Percentiles rank a stretch among this genome's conserved stretches.
Conservation (phyloP, 176 grass and related monocot genomes). For the Zizania latifolia region DNA sequence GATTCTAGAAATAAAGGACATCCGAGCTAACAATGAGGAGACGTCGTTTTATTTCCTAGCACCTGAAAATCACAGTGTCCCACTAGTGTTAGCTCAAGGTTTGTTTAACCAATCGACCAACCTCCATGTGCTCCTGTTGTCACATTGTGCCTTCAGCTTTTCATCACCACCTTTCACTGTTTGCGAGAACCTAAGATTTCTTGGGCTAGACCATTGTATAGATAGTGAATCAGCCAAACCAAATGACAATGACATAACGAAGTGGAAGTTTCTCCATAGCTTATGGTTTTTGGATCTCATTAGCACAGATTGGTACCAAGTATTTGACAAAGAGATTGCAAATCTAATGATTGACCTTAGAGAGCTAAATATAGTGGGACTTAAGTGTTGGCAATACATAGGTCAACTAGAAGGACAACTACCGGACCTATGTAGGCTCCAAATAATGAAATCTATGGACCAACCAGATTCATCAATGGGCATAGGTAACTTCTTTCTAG, state of each 20-base stretch:
- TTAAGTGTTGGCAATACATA: no score
- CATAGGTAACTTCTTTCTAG: background rate
- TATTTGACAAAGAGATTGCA: background rate
- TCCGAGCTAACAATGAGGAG: background rate
- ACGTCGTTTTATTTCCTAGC: background rate
- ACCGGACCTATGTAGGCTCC: no score
- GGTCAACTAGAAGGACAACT: no score
- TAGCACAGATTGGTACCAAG: no score
- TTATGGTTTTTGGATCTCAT: background rate
- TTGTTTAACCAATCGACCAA: background rate
- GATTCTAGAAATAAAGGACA: fast-evolving
- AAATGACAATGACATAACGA: no score
- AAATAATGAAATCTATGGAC: no score
- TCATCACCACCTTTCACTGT: background rate
- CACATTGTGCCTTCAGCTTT: background rate
- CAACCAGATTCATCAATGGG: no score
- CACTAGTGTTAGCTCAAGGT: fast-evolving
- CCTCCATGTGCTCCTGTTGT: background rate
- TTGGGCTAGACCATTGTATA: background rate
- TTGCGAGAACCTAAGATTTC: background rate
- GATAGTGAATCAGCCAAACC: background rate
- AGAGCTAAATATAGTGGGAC: no score
- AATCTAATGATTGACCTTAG: background rate
- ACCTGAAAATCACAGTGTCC: fast-evolving
- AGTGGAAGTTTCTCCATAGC: background rate